Evolutionary conservation across 2,329 filamentous ascomycete genomes (phyloP), one percentile per base, ranked within the genome.

Genomic region (Dothideomycetes sp.): DNA sequence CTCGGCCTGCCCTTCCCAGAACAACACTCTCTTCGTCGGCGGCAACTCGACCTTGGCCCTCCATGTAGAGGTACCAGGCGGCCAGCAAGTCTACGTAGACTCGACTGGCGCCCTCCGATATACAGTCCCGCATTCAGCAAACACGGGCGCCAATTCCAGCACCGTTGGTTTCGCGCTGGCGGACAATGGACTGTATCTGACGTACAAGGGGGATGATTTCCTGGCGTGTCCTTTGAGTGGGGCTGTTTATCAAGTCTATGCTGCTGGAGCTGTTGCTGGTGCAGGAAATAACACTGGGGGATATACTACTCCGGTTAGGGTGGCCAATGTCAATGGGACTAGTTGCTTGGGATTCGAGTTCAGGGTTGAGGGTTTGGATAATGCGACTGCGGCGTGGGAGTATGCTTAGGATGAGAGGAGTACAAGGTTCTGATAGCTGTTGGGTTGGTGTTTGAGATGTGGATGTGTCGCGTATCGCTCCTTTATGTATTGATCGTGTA

Each of bases 351-450:
- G 41, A 4, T 46, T 46, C n/a, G 36, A 30, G 19, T 46, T 41
- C 30, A 38, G 40, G 31, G 10, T 42, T 19, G 19, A 56, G 58
- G 10, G 64, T 45, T n/a, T n/a, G n/a, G 14, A 10, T 14, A 11
- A 11, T 8, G 29, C 34, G 5, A 33, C 38, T 29, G 38, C 38
- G 27, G 38, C 38, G 31, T 41, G 38, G 38, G 27, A 41, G 27
- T 41, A 41, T n/a, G n/a, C n/a, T n/a, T n/a, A n/a, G n/a, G n/a
- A n/a, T n/a, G n/a, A n/a, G n/a, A n/a, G n/a, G n/a, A n/a, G n/a
- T n/a, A n/a, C n/a, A n/a, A n/a, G n/a, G n/a, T n/a, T n/a, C n/a
- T n/a, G n/a, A n/a, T n/a, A n/a, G n/a, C n/a, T n/a, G n/a, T n/a
- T n/a, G n/a, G n/a, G n/a, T n/a, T n/a, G n/a, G n/a, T n/a, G n/a